Percentiles rank a stretch among this genome's conserved stretches.
Evolutionary conservation across 352 stramenopile genomes (phyloP).

Genomic region (Phytophthora multivora): DNA sequence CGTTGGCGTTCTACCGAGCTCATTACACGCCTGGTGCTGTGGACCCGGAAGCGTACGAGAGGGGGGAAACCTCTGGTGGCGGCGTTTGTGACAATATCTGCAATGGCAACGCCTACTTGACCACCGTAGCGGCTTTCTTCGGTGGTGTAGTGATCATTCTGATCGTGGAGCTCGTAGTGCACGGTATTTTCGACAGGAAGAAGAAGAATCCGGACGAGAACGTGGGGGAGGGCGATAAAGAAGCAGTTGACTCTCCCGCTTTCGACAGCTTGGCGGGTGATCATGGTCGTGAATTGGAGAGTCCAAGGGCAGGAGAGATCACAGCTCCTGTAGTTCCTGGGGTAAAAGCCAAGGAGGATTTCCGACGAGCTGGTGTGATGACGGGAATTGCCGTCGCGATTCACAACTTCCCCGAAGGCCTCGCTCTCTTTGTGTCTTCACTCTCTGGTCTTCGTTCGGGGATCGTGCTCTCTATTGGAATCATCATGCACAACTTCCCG

Average conservation of each 20-base stretch:
- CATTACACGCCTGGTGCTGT: slow-evolving; percentile 49
- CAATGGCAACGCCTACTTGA: slow-evolving; percentile 57
- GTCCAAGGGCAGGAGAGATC: not conserved
- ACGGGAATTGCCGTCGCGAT: slow-evolving; percentile 95
- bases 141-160: slow-evolving; percentile 62
- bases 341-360: slow-evolving; percentile 43
- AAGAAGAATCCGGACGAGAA: not conserved
- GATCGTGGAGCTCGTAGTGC: slow-evolving; percentile 61
- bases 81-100: slow-evolving; percentile 66
- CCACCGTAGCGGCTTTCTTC: slow-evolving; percentile 50
- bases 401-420: slow-evolving; percentile 97
- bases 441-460: slow-evolving; percentile 90
- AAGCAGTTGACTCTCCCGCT: slow-evolving; percentile 3
- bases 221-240: slow-evolving; percentile 17
- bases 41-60: slow-evolving; percentile 67
- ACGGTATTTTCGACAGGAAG: slow-evolving; percentile 39
- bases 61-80: slow-evolving; percentile 41
- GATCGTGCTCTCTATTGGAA: slow-evolving; percentile 92
- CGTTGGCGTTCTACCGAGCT: slow-evolving; percentile 55
- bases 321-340: slow-evolving; percentile 11
- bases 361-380: slow-evolving; percentile 88
- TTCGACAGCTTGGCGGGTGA: not conserved
- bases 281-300: not conserved
- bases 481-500: slow-evolving; percentile 98
- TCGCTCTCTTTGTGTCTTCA: slow-evolving; percentile 96